Conservation (phyloP, 129 eudicot genomes). For the Flaveria sonorensis region DNA sequence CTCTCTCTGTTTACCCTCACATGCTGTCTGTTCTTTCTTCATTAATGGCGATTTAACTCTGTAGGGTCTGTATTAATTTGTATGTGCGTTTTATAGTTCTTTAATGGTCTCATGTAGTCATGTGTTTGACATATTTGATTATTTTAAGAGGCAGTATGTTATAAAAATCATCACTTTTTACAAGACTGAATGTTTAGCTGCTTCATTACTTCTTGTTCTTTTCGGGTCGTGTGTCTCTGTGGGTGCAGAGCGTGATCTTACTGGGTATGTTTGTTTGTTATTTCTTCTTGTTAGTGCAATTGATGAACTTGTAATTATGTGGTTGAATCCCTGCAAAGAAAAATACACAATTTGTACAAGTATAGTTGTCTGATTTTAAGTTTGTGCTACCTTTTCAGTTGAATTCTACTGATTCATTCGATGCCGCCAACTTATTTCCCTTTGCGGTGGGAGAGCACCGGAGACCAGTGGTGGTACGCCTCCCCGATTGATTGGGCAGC, state of each 20-base stretch:
- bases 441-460: conserved; percentile 97
- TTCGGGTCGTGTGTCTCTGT: no score
- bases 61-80: conserved; percentile 28
- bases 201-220: not conserved
- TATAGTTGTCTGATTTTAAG: conserved; percentile 5
- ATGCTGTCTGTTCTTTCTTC: conserved; percentile 29
- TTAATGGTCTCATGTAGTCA: not conserved
- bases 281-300: no score
- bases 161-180: conserved; percentile 2
- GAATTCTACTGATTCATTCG: not conserved
- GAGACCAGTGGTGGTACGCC: conserved; percentile 99
- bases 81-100: conserved; percentile 7
- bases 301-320: not conserved
- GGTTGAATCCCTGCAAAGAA: no score
- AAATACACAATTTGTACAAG: not conserved
- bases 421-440: conserved; percentile 87
- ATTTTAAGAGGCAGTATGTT: not conserved
- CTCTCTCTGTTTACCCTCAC: conserved; percentile 26
- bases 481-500: conserved; percentile 96
- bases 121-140: conserved; percentile 2
- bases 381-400: conserved; percentile 31
- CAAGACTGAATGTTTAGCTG: not conserved
- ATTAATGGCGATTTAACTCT: conserved; percentile 23
- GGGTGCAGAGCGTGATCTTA: no score
- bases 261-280: no score